Percentiles rank a stretch among this genome's conserved stretches.
Conservation (phyloP, 352 stramenopile genomes). For the Pythium rhizo-oryzae region DNA sequence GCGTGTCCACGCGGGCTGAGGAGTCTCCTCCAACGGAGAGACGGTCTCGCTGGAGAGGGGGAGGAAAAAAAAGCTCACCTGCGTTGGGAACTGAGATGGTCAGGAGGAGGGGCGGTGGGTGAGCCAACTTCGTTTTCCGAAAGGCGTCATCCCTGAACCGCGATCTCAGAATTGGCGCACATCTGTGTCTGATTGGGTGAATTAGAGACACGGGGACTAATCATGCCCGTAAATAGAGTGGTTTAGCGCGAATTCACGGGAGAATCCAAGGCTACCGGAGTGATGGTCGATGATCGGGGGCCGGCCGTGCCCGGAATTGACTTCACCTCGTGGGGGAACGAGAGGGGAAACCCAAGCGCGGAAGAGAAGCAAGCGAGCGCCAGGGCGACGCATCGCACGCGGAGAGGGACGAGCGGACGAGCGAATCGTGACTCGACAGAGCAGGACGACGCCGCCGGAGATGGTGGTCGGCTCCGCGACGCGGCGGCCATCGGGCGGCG, state of each 20-base stretch:
- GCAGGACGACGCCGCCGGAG: conserved; percentile 1
- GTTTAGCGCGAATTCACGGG: conserved; percentile 12
- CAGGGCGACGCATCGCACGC: not conserved
- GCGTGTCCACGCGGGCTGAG: no score
- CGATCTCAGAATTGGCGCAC: not conserved
- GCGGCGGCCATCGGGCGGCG: conserved; percentile 30
- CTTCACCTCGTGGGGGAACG: conserved; percentile 24
- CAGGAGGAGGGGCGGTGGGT: not conserved
- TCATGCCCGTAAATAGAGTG: not conserved
- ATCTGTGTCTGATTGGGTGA: conserved; percentile 21
- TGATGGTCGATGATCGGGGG: conserved; percentile 29
- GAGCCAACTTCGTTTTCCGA: conserved; percentile 7
- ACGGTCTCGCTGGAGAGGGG: no score
- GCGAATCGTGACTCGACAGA: not conserved
- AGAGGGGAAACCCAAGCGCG: conserved; percentile 11
- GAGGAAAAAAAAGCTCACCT: not conserved
- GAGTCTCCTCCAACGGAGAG: no score
- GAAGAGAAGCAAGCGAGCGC: not conserved
- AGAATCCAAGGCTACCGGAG: conserved; percentile 20
- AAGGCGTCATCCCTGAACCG: not conserved
- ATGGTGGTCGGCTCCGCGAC: conserved; percentile 14
- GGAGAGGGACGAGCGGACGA: not conserved
- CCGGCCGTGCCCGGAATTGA: conserved; percentile 21
- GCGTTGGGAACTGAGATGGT: conserved; percentile 4
- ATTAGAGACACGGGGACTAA: not conserved